Evolutionary conservation across 73 alveolate species (phyloP).

Genomic region (Blepharisma japonicum): DNA sequence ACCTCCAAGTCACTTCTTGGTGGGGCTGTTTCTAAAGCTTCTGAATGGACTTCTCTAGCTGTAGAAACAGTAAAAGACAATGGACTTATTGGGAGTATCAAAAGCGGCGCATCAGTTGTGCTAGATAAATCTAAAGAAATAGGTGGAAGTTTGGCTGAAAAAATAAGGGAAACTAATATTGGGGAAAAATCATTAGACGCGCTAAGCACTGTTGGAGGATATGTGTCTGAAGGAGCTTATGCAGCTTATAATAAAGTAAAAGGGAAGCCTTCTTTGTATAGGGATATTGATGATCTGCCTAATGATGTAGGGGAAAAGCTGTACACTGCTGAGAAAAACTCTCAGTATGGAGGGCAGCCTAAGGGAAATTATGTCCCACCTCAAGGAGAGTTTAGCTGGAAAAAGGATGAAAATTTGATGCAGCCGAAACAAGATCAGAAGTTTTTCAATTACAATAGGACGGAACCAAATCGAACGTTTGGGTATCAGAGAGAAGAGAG

Average conservation of each 20-base stretch:
- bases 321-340: no score
- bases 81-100: not conserved
- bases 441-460: no score
- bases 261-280: no score
- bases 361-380: no score
- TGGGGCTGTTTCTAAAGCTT: not conserved
- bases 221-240: conserved; percentile 3
- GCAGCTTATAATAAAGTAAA: conserved; percentile 12
- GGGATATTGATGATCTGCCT: no score
- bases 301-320: no score
- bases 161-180: not conserved
- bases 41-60: conserved; percentile 28
- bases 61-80: conserved; percentile 11
- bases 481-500: no score
- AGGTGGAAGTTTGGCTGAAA: conserved; percentile 19
- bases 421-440: no score
- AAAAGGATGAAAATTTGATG: no score
- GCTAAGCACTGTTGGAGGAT: not conserved
- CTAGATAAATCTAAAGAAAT: conserved; percentile 23
- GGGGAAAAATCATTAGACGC: conserved; percentile 16
- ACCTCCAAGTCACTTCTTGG: not conserved
- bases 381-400: no score
- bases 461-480: no score
- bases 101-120: conserved; percentile 20
- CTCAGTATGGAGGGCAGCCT: no score